A percentile compares a stretch with the other conserved stretches of the same genome.
phyloP scores from a whole-genome alignment of 371 early-diverging fungal species.

The Rozella allomycis region DNA sequence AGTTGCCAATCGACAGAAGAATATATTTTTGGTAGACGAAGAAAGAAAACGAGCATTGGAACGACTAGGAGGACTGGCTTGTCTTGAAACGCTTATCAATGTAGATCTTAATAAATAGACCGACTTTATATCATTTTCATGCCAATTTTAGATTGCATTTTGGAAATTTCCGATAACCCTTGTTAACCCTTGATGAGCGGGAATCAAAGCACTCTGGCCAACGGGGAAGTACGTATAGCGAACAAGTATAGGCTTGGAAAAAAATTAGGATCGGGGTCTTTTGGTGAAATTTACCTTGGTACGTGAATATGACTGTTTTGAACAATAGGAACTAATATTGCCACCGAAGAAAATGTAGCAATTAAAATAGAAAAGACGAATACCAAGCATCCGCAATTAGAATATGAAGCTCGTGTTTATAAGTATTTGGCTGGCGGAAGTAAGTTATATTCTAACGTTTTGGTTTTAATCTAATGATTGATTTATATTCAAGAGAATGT shows the following conservation, averaged over 20 bases:
- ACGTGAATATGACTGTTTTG: conserved; percentile 6
- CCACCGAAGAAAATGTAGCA: conserved; percentile 86
- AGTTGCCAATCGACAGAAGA: too few relatives aligned
- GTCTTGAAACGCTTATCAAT: too few relatives aligned
- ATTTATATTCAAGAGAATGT: not conserved
- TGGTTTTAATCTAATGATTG: not conserved
- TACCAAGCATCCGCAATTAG: conserved; percentile 86
- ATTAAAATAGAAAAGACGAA: conserved; percentile 82
- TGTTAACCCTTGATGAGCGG: too few relatives aligned
- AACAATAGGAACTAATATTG: conserved; percentile 53
- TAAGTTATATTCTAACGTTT: conserved; percentile 2
- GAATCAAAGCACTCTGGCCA: too few relatives aligned
- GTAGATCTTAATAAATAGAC: too few relatives aligned
- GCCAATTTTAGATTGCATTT: too few relatives aligned
- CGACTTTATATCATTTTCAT: too few relatives aligned
- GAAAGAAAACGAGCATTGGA: too few relatives aligned
- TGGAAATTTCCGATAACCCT: too few relatives aligned
- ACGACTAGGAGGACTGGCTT: too few relatives aligned
- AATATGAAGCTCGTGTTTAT: conserved; percentile 91
- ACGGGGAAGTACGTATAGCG: conserved; percentile 29
- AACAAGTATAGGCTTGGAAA: conserved; percentile 84
- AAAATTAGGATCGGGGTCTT: conserved; percentile 96
- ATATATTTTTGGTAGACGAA: too few relatives aligned
- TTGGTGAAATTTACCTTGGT: conserved; percentile 97
- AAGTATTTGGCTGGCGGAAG: conserved; percentile 74